Evolutionary conservation across 768 basidiomycete genomes (phyloP), one percentile per base, ranked within the genome.

Genomic region (Pleurotus cornucopiae): DNA sequence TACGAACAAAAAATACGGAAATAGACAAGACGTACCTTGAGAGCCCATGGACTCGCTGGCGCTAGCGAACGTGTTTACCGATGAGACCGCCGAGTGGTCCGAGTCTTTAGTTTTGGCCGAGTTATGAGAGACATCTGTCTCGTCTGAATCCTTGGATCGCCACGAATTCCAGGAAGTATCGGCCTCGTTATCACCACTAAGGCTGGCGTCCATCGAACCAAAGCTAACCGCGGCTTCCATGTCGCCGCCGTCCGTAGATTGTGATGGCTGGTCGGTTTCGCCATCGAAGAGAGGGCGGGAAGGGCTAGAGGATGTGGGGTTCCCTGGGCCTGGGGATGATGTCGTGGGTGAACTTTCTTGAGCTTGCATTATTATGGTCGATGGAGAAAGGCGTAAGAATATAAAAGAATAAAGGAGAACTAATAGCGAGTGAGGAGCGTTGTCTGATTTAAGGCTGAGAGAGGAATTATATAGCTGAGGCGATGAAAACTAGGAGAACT

Each of bases 101-200:
- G 51, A 53, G 34, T 11, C 39, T 41, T 53, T 53, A 21, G 51
- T 40, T 13, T 18, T 39, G 20, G 11, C 39, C 37, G 51, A 53
- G 7, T 53, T 39, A 21, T 53, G 39, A 6, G 51, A 53, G n/a
- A 53, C 23, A 39, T 53, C 51, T 41, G 51, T 41, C 26, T 53
- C 51, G 37, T 41, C 39, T 2, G 51, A 53, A n/a, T 53, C 39
- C 11, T 39, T n/a, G 25, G 51, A 39, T n/a, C 39, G 39, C 51
- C 51, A 53, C 20, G 51, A 53, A 41, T 23, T 37, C 51, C 51
- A 53, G 5, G 51, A 53, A 9, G 20, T 38, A 13, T 53, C 51
- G 21, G 16, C 51, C 12, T 53, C 51, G 11, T 41, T 37, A 23
- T 53, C 51, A 14, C 41, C 48, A 14, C 34, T 20, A 5, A 53